Percentiles rank a stretch among this genome's conserved stretches.
phyloP scores from a whole-genome alignment of 306 rosid species.

The Coriaria nepalensis region DNA sequence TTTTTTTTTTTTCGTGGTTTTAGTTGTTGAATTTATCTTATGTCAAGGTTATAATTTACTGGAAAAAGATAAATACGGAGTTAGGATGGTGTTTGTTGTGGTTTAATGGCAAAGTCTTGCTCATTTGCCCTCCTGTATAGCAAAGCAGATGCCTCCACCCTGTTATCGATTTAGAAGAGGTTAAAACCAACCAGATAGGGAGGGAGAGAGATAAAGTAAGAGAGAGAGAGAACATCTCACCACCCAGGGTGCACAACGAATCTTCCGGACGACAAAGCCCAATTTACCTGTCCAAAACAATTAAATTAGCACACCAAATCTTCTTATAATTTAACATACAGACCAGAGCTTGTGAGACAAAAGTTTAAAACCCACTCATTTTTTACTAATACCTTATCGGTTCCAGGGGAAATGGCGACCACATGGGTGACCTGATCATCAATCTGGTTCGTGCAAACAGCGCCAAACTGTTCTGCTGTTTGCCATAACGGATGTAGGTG shows the following conservation, averaged over 20 bases:
- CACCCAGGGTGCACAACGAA: conserved; percentile 92
- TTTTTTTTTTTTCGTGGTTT: conserved; percentile 4
- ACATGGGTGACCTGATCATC: conserved; percentile 97
- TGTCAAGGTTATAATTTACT: conserved; percentile 33
- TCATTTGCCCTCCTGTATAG: conserved; percentile 96
- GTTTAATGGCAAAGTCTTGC: conserved; percentile 81
- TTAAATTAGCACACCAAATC: background rate
- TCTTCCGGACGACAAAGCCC: conserved; percentile 69
- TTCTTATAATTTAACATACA: background rate
- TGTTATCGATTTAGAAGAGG: conserved; percentile 23
- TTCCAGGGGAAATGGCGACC: conserved; percentile 80
- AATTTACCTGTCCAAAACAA: conserved; percentile 67
- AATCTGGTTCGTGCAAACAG: conserved; percentile 67
- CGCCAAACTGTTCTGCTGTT: conserved; percentile 97
- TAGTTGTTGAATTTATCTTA: conserved; percentile 26
- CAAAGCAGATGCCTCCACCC: conserved; percentile 99
- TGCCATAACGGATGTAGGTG: conserved; percentile 93
- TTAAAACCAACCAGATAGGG: background rate
- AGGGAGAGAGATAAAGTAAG: background rate
- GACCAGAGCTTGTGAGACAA: background rate
- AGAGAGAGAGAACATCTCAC: conserved; percentile 25
- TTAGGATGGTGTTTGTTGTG: conserved; percentile 28
- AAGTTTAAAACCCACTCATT: background rate
- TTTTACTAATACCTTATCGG: conserved; percentile 68
- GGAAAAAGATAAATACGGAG: conserved; percentile 1